Evolutionary conservation across 768 basidiomycete genomes (phyloP), one percentile per base, ranked within the genome.

Genomic region (Mycena indigotica): DNA sequence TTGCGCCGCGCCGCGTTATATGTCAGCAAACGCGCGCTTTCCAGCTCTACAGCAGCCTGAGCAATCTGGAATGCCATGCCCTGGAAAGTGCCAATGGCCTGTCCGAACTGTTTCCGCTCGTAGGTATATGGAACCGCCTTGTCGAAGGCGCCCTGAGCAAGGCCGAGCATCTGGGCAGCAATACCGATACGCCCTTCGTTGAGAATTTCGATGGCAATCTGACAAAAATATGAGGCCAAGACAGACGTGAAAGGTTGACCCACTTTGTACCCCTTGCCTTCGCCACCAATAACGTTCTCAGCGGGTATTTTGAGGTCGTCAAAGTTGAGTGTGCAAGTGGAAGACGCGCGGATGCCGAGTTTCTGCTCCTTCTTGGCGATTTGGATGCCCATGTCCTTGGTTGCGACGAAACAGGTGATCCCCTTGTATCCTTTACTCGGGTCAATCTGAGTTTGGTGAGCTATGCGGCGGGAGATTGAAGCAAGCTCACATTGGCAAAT

Each of bases 281-380:
- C 88, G 28, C 88, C 91, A 8, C 97, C 97, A 61, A 99, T 86
- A 56, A 99, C 75, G 68, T 98, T 98, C 74, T 91, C 93, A 44
- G 85, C 62, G 77, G 97, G 76, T 39, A 84, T 80, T 64, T 86
- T 88, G 68, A 98, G 76, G 70, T 98, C 95, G 73, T 99, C 97
- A 69, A 99, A 96, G 74, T 87, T 91, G 57, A 98, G 82, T 1
- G 91, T 84, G 69, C 96, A 99, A 1, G 97, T 99, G 28, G 94
- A 97, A 4, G 93, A 95, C 0, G 97, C 95, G 56, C 92, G 83
- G 69, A 99, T 98, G 50, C 97, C 97, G 45, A 98, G 85, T 74
- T 99, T 99, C 74, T 97, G 88, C 72, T 99, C 97, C 78, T 98
- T 98, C 82, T 99, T 99, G 17, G 95, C 95, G 57, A 98, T 93